Evolutionary conservation across 106 monocot species (phyloP), one percentile per base, ranked within the genome.

Genomic region (Acorus gramineus): DNA sequence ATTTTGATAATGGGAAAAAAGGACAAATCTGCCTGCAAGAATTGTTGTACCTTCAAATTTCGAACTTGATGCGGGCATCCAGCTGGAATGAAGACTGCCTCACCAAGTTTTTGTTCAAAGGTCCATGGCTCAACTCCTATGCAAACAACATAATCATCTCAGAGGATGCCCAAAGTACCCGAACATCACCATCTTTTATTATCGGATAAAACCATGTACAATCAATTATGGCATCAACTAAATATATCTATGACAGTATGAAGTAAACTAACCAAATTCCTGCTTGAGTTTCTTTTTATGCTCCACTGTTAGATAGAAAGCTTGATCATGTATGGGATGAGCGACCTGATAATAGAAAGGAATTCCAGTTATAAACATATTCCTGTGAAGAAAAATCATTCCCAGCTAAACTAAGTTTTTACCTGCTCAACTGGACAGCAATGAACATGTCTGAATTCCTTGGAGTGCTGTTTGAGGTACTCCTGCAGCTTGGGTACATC

Each of bases 1-100:
- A 28, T 28, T 28, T 28, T 28, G 28, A 28, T 28, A 28, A 28
- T 28, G 28, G 28, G 28, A 28, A 28, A 28, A 28, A 28, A 1
- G 28, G 28, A 28, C 28, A 28, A 28, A 28, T 28, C 28, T 28
- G 28, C 28, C 28, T 28, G 28, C 28, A 28, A 28, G 28, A 28
- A 28, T 28, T 28, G 28, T 28, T 28, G 28, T 68, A 85, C 85
- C 77, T 75, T 81, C 8, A 90, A 69, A 77, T 94, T 86, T 74
- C 92, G 75, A 9, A 93, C 92, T 80, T 93, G 92, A 82, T 93
- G 92, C 2, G 82, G 77, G 28, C 92, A 87, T 10, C 92, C 92
- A 58, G 82, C 87, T 50, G 92, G 92, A 46, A 93, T 87, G 12
- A 92, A 85, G 5, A 93, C 87, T 48, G 87, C 92, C 46, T 93